phyloP scores from a whole-genome alignment of 441 rosid genomes.

The Gossypium aridum region DNA sequence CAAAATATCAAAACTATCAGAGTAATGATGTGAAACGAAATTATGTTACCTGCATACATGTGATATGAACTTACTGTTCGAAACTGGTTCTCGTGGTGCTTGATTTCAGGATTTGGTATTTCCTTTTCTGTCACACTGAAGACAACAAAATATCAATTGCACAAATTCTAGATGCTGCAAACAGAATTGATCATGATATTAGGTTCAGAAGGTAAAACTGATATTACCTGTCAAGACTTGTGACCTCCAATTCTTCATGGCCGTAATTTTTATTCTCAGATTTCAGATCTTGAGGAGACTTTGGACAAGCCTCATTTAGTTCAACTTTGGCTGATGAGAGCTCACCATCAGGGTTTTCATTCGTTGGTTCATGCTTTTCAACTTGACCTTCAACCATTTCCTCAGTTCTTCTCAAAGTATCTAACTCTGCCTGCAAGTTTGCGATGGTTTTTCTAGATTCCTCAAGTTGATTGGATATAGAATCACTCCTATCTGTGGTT shows the following conservation, averaged over 20 bases:
- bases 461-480: slow-evolving; percentile 30
- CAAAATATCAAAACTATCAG: neutral
- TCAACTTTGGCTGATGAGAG: slow-evolving; percentile 32
- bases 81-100: slow-evolving; percentile 43
- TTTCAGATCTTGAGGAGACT: slow-evolving; percentile 38
- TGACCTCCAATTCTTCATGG: slow-evolving; percentile 42
- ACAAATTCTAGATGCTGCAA: slow-evolving; percentile 16
- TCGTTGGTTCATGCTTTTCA: slow-evolving; percentile 29
- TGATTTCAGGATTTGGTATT: slow-evolving; percentile 23
- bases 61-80: slow-evolving; percentile 52
- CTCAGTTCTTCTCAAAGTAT: slow-evolving; percentile 27
- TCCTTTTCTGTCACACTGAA: slow-evolving; percentile 43
- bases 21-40: neutral
- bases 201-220: neutral
- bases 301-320: slow-evolving; percentile 31
- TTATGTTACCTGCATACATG: neutral
- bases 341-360: slow-evolving; percentile 36
- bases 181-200: neutral
- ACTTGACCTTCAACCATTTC: slow-evolving; percentile 30
- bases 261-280: slow-evolving; percentile 36
- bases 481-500: slow-evolving; percentile 20
- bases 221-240: slow-evolving; percentile 49
- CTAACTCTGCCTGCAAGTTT: slow-evolving; percentile 30
- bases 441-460: slow-evolving; percentile 38
- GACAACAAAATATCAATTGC: slow-evolving; percentile 16